Evolutionary conservation across 2,329 filamentous ascomycete genomes (phyloP).

Genomic region (Sporothrix brasiliensis): DNA sequence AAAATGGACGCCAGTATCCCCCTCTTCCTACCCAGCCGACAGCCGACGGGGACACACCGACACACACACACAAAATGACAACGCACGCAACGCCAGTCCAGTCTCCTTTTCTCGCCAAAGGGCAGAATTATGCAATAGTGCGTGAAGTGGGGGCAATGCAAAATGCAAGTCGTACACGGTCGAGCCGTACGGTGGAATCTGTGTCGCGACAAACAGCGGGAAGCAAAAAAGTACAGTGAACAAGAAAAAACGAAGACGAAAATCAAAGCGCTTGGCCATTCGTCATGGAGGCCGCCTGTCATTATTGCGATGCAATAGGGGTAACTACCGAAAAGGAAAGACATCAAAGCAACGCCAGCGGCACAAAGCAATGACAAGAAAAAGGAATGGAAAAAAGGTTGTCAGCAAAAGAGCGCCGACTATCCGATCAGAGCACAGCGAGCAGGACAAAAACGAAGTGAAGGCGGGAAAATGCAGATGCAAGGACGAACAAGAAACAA

Average conservation of each 20-base stretch:
- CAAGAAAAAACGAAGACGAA: neutral
- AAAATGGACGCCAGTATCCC: neutral
- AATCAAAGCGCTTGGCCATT: constrained; percentile 28
- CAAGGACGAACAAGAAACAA: constrained; percentile 30
- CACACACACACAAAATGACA: neutral
- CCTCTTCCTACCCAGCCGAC: neutral
- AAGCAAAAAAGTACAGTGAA: neutral
- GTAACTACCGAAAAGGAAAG: neutral
- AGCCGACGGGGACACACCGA: neutral
- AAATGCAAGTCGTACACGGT: too few species aligned
- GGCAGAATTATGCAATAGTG: constrained; percentile 16
- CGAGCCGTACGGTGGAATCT: too few species aligned
- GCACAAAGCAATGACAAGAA: too few species aligned
- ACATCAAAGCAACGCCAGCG: constrained; percentile 2
- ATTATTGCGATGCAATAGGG: constrained; percentile 32
- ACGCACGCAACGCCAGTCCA: neutral
- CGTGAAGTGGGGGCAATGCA: neutral
- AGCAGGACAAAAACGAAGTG: neutral
- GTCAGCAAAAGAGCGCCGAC: constrained; percentile 15
- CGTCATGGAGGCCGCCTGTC: constrained; percentile 26
- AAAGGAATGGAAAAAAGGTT: neutral
- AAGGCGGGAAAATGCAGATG: neutral
- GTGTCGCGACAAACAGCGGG: neutral
- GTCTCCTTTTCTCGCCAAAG: constrained; percentile 2
- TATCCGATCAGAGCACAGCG: constrained; percentile 6